Percentiles rank a stretch among this genome's conserved stretches.
phyloP scores from a whole-genome alignment of 768 basidiomycete species.

The Pholiota molesta region DNA sequence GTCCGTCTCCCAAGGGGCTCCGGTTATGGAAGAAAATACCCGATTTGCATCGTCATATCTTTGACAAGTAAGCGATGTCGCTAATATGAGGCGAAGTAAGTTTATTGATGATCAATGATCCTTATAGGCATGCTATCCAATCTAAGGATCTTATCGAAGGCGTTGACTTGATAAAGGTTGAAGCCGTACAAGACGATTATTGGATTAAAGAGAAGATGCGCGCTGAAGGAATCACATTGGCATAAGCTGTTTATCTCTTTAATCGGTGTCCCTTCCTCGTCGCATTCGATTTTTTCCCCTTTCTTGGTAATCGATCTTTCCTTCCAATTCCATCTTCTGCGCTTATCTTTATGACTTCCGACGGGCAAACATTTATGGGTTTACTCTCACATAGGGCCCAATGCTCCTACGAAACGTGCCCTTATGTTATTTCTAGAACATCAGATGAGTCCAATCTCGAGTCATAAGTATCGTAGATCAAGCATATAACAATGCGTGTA shows the following conservation, averaged over 20 bases:
- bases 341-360: too few species aligned
- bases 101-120: background rate
- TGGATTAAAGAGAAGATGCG: background rate
- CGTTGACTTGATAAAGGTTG: slow-evolving; percentile 1
- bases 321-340: too few species aligned
- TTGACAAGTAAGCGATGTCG: background rate
- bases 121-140: background rate
- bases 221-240: background rate
- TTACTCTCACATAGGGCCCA: too few species aligned
- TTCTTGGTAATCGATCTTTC: too few species aligned
- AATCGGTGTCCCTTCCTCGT: background rate
- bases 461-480: too few species aligned
- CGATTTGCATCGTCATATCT: background rate
- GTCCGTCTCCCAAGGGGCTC: background rate
- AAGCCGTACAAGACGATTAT: background rate
- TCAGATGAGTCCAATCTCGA: too few species aligned
- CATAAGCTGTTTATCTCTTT: too few species aligned
- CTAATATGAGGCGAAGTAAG: background rate
- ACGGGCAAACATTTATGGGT: too few species aligned
- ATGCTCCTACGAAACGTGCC: background rate
- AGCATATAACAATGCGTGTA: background rate
- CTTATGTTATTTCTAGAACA: background rate
- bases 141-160: background rate
- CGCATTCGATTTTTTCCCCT: too few species aligned
- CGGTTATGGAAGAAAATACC: background rate